Base-by-base conservation (phyloP, 768 basidiomycete genomes). In the Naganishia randhawae region DNA sequence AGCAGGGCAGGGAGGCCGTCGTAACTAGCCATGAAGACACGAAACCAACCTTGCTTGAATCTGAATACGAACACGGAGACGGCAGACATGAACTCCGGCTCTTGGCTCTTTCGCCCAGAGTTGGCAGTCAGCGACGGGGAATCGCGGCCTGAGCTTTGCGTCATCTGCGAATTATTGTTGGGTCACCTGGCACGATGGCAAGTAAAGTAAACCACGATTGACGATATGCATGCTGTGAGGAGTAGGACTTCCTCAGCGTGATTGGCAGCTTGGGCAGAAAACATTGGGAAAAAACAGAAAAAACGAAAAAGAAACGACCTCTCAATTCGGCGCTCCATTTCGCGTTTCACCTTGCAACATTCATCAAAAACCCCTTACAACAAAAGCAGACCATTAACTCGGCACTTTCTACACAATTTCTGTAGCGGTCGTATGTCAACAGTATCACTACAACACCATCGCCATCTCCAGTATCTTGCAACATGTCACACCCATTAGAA, bases 401-500 rank as follows among this genome's bases (percentile, higher is more conserved):
- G 13, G 3, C 14, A 22, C 45, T 48, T 48, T 17, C 19, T n/a
- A 48, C n/a, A n/a, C 45, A n/a, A 48, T 22, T 22, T 1, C 25
- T 48, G 45, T 48, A 25, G 8, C 51, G 29, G 16, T 52, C 51
- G 29, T 14, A 33, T 52, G 29, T 52, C 51, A 52, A 31, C 27
- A 25, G 14, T 17, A 16, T 52, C 29, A 10, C 13, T 55, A 10
- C 32, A n/a, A 37, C 54, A 55, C 54, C 17, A 13, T 25, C 39
- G 41, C 7, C 35, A 14, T 27, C 57, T 22, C 14, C 37, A 9
- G 22, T 61, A 1, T 13, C 3, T 22, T 22, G 45, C 57, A 61
- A 39, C 57, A 61, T 61, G 57, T 61, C 57, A 61, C 57, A 61
- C 17, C 57, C 57, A 19, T 41, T 61, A 61, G 57, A 61, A 41